phyloP scores from a whole-genome alignment of 805 yeast species.

The Kuraishia ogatae region DNA sequence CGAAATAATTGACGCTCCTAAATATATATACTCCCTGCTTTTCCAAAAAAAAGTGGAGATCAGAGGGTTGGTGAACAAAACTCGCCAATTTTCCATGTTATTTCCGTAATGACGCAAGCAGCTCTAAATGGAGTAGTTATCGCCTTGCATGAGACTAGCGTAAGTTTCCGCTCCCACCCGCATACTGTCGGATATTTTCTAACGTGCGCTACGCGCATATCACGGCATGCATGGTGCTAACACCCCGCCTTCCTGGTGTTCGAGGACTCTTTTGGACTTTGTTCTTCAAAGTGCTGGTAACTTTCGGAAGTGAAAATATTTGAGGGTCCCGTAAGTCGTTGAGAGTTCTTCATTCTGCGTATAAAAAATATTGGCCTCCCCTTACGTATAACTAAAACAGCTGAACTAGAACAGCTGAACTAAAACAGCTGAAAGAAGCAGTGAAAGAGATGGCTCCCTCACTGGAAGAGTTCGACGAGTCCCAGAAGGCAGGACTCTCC shows the following conservation, averaged over 20 bases:
- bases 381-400: no score
- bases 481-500: background rate
- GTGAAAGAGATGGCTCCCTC: background rate
- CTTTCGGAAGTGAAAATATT: no score
- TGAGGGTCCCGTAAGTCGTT: no score
- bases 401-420: background rate
- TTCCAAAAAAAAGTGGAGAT: background rate
- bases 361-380: background rate
- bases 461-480: background rate
- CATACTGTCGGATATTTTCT: background rate
- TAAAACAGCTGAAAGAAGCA: background rate
- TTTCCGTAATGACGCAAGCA: background rate
- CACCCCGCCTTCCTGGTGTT: background rate
- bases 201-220: background rate
- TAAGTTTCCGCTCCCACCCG: background rate
- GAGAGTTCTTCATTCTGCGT: no score
- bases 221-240: background rate
- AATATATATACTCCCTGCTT: background rate
- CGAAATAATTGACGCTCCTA: background rate
- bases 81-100: background rate
- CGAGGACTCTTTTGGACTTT: no score
- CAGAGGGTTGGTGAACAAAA: background rate
- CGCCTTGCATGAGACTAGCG: background rate
- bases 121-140: background rate
- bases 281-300: no score